Percentiles rank a stretch among this genome's conserved stretches.
These are phyloP conservation scores for Bipolaris gigantea DNA, from an alignment of 2,329 filamentous ascomycete genomes.

Conservation along the genomic window DNA sequence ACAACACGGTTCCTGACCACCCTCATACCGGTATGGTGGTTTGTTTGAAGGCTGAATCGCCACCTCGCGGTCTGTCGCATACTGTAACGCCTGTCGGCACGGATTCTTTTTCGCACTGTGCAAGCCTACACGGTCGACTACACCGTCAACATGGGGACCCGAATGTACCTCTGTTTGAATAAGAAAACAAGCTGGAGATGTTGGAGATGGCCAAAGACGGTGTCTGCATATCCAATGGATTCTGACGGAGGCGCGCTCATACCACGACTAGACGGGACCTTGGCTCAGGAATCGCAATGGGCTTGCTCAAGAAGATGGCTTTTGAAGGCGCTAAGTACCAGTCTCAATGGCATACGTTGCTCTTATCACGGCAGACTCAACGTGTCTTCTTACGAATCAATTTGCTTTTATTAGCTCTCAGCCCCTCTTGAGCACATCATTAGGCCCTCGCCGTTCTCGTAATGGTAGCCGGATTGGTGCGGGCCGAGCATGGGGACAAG, in stretches of 20 bases:
- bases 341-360: background rate
- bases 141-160: background rate
- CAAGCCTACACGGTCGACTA: background rate
- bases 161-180: background rate
- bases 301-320: background rate
- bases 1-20: no score
- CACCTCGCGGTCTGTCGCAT: no score
- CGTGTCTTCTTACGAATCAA: background rate
- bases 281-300: background rate
- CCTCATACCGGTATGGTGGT: no score
- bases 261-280: background rate
- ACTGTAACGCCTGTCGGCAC: no score
- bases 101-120: no score
- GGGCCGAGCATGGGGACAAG: background rate
- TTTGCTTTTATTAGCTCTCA: background rate
- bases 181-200: background rate
- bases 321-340: background rate
- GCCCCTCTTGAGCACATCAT: background rate
- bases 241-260: background rate
- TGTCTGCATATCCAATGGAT: background rate
- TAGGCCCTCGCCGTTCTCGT: background rate
- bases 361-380: background rate
- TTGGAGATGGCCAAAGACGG: background rate
- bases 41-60: no score
- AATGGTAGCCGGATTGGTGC: background rate